Evolutionary conservation across 2,329 filamentous ascomycete genomes (phyloP).

Genomic region (Amylocarpus encephaloides): DNA sequence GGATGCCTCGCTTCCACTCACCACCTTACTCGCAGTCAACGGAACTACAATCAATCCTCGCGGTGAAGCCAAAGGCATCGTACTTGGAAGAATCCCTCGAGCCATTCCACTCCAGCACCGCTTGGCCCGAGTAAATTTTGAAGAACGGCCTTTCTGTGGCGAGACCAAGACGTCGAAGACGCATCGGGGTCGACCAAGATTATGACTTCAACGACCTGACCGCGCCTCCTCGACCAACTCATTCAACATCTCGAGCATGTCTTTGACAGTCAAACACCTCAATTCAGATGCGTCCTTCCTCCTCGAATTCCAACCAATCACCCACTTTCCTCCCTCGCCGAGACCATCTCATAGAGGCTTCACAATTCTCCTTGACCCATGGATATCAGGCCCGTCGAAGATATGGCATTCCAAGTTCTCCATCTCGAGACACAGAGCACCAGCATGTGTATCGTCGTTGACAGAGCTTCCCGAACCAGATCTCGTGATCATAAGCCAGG

Average conservation of each 20-base stretch:
- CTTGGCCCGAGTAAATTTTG: not conserved
- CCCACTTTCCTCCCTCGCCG: conserved; percentile 29
- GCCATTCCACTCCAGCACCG: not conserved
- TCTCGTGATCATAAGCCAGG: conserved; percentile 52
- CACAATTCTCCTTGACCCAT: conserved; percentile 66
- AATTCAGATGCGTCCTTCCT: conserved; percentile 62
- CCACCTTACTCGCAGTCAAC: no score
- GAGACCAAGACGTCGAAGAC: not conserved
- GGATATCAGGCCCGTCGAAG: conserved; percentile 55
- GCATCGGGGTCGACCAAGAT: not conserved
- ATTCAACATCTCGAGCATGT: conserved; percentile 40
- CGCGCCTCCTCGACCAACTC: not conserved
- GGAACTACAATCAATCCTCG: no score
- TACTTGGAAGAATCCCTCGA: not conserved
- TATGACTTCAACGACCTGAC: not conserved
- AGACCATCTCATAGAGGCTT: conserved; percentile 44
- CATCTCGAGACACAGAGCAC: conserved; percentile 47
- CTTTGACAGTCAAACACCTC: conserved; percentile 56
- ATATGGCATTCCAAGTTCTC: conserved; percentile 57
- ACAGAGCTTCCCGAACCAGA: conserved; percentile 48
- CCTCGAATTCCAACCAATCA: conserved; percentile 45
- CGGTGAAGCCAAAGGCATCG: not conserved
- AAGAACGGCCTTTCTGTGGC: not conserved
- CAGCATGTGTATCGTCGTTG: conserved; percentile 52
- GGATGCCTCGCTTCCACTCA: no score